phyloP scores from a whole-genome alignment of 164 flowering plant genomes.

The Cinnamomum micranthum region DNA sequence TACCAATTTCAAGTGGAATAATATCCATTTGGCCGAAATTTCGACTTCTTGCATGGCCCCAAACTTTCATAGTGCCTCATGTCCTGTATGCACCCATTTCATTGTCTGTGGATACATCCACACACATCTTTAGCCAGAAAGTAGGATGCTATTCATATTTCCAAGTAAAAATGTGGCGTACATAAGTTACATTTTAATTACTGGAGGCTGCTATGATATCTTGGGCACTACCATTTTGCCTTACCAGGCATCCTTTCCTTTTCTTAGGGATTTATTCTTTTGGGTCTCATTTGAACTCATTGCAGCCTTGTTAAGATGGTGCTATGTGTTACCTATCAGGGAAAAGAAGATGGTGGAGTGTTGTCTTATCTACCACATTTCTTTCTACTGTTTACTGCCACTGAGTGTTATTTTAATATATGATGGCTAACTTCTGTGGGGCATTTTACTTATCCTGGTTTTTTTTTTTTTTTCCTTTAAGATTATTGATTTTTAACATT shows the following conservation, averaged over 20 bases:
- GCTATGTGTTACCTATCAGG: neutral
- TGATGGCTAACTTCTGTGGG: constrained; percentile 2
- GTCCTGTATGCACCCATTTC: no score
- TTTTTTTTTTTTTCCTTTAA: neutral
- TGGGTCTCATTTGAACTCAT: neutral
- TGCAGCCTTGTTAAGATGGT: neutral
- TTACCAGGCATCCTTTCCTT: neutral
- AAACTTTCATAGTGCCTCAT: neutral
- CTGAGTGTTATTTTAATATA: no score
- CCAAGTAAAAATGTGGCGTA: neutral
- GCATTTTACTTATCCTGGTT: no score
- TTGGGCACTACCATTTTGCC: constrained; percentile 2
- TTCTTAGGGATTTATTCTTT: neutral
- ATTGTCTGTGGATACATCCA: neutral
- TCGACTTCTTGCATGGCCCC: neutral
- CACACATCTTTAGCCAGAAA: neutral
- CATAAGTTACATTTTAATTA: neutral
- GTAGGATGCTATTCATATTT: neutral
- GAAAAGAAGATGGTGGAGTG: neutral
- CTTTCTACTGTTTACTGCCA: neutral
- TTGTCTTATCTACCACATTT: neutral
- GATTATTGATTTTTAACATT: neutral
- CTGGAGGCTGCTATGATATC: neutral
- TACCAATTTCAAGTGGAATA: no score
- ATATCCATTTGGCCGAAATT: neutral